Evolutionary conservation across 495 filamentous ascomycete species (phyloP).

Genomic region (Aspergillus panamensis): DNA sequence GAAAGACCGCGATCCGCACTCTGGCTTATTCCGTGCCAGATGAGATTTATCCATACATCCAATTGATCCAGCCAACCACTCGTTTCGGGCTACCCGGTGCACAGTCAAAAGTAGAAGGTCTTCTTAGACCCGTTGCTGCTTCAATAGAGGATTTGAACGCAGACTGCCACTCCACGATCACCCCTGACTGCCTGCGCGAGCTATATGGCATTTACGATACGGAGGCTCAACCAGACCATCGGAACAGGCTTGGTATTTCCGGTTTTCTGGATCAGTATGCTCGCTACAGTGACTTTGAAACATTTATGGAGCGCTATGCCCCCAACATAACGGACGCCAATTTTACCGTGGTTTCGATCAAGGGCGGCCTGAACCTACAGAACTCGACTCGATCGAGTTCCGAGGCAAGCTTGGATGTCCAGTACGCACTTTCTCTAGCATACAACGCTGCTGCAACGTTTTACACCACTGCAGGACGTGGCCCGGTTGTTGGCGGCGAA

Average conservation of each 20-base stretch:
- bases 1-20: slow-evolving; percentile 47
- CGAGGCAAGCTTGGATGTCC: slow-evolving; percentile 71
- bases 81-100: slow-evolving; percentile 42
- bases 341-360: slow-evolving; percentile 60
- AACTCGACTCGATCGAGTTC: slow-evolving; percentile 27
- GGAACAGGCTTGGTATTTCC: slow-evolving; percentile 59
- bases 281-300: slow-evolving; percentile 52
- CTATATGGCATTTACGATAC: slow-evolving; percentile 58
- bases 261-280: slow-evolving; percentile 68
- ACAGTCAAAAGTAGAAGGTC: slow-evolving; percentile 21
- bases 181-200: slow-evolving; percentile 55
- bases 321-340: slow-evolving; percentile 52
- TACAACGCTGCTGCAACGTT: slow-evolving; percentile 56
- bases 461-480: slow-evolving; percentile 65
- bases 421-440: slow-evolving; percentile 62
- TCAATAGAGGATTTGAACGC: slow-evolving; percentile 27
- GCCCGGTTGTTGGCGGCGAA: slow-evolving; percentile 43
- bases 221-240: slow-evolving; percentile 29
- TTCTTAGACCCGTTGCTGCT: slow-evolving; percentile 28
- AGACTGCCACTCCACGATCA: slow-evolving; percentile 48
- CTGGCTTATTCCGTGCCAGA: slow-evolving; percentile 57
- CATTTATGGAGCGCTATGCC: slow-evolving; percentile 50
- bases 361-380: slow-evolving; percentile 56
- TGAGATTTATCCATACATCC: slow-evolving; percentile 42
- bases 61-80: slow-evolving; percentile 56